Percentiles rank a stretch among this genome's conserved stretches.
These are phyloP conservation scores for Solanum appendiculatum DNA, from an alignment of 257 asterid species.

Conservation along the genomic window DNA sequence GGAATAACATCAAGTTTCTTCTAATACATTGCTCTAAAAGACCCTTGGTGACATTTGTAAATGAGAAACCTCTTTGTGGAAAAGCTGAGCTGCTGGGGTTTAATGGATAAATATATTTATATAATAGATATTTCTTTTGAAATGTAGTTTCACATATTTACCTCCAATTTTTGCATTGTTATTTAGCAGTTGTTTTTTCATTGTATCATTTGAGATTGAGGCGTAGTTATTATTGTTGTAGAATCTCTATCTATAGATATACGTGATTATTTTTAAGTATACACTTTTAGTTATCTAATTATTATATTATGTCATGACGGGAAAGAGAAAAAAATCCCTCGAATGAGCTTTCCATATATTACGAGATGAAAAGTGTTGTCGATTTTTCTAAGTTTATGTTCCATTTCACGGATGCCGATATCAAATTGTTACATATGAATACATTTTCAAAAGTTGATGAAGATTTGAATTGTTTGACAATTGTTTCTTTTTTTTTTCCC, in stretches of 20 bases:
- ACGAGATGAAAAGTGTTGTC: too few species aligned
- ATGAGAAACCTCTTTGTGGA: not conserved
- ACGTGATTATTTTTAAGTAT: too few species aligned
- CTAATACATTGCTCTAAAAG: not conserved
- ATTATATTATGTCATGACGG: too few species aligned
- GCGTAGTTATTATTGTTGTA: not conserved
- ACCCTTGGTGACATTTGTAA: not conserved
- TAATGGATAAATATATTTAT: not conserved
- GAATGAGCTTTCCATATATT: too few species aligned
- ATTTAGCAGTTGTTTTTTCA: not conserved
- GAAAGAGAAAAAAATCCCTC: too few species aligned
- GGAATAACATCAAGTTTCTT: conserved; percentile 23
- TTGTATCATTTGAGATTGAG: not conserved
- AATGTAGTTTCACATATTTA: not conserved
- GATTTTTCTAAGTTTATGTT: too few species aligned
- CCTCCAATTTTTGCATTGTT: not conserved
- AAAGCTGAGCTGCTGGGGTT: not conserved
- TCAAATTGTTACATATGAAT: too few species aligned
- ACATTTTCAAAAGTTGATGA: too few species aligned
- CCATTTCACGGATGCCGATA: too few species aligned
- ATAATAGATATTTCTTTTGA: not conserved
- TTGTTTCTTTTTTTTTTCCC: too few species aligned
- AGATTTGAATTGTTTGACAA: too few species aligned
- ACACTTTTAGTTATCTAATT: too few species aligned
- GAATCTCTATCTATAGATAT: not conserved